Evolutionary conservation across 768 basidiomycete genomes (phyloP), one percentile per base, ranked within the genome.

Genomic region (Collybia mongolica): DNA sequence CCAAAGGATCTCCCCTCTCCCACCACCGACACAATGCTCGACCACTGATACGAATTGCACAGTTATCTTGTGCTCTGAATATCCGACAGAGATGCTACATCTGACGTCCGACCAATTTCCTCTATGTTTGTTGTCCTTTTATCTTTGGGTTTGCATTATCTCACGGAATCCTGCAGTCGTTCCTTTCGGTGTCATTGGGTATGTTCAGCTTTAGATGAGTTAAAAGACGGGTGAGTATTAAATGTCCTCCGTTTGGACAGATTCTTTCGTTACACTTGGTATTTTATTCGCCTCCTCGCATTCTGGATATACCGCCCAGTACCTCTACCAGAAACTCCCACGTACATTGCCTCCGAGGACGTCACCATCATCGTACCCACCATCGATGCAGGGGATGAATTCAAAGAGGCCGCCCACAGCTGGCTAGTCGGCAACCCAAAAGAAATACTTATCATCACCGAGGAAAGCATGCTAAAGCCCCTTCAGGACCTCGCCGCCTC

Each of bases 281-380:
- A 88, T 68, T 63, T 86, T 59, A 93, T 97, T 58, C 90, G 92
- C 63, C 65, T 96, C 22, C 68, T 80, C 32, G 93, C 92, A 15
- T 79, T 80, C 20, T 75, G 78, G 59, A 81, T 85, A 38, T 95
- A 95, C 73, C 81, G 84, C 51, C 92, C 92, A 17, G 82, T 96
- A 40, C 93, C 92, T 0, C 72, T 94, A 12, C 93, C 93, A 46
- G 83, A 88, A 72, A 87, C 90, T 64, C 92, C 93, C 1, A 95
- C 93, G n/a, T 95, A 95, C 65, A 72, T 89, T 60, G 88, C 93
- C 45, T 77, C 81, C 1, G 93, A 97, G 65, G 93, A 97, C 74
- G 93, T 97, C 57, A 97, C 93, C 37, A 95, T 96, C 65, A 92
- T 97, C 53, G 94, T 95, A 2, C 93, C 93, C 32, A 96, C 92